Conservation (phyloP, 1,284 basidiomycete genomes). For the Pseudozyma thailandica region DNA sequence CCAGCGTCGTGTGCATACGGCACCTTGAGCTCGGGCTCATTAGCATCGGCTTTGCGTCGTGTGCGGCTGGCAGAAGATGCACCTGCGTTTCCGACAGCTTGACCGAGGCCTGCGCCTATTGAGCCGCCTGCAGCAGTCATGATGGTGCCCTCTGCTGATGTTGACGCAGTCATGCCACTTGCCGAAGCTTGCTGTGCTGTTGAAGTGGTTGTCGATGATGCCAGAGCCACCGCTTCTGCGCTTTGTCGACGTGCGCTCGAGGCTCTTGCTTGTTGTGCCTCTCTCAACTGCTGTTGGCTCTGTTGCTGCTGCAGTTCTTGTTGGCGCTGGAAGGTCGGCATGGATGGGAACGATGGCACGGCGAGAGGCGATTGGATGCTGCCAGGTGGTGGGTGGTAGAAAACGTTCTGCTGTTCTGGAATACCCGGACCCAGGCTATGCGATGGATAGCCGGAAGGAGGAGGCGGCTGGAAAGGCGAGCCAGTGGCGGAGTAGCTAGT, state of each 20-base stretch:
- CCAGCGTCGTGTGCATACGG: slow-evolving; percentile 38
- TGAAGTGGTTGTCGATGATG: slow-evolving; percentile 22
- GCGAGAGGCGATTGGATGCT: slow-evolving; percentile 22
- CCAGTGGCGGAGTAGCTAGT: slow-evolving; percentile 15
- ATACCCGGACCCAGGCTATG: slow-evolving; percentile 39
- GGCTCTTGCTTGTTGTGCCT: slow-evolving; percentile 31
- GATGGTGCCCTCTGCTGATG: slow-evolving; percentile 25
- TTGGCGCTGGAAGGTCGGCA: slow-evolving; percentile 35
- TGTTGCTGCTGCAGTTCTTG: slow-evolving; percentile 48
- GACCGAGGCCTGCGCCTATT: slow-evolving; percentile 47
- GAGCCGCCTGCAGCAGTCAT: slow-evolving; percentile 49
- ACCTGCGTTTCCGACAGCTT: slow-evolving; percentile 47
- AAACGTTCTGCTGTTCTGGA: slow-evolving; percentile 37
- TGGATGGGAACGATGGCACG: slow-evolving; percentile 35
- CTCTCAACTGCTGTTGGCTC: slow-evolving; percentile 22
- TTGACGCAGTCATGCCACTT: neutral
- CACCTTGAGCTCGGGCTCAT: slow-evolving; percentile 47
- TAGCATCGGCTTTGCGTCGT: slow-evolving; percentile 39
- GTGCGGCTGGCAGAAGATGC: slow-evolving; percentile 46
- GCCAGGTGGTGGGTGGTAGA: slow-evolving; percentile 33
- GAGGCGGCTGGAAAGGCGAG: slow-evolving; percentile 40
- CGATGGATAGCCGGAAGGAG: slow-evolving; percentile 22
- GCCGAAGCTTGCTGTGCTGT: slow-evolving; percentile 8
- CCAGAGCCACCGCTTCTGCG: slow-evolving; percentile 4
- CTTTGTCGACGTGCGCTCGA: slow-evolving; percentile 13